Percentiles rank a stretch among this genome's conserved stretches.
Evolutionary conservation across 78 protist species (phyloP).

Genomic region (Bigelowiella natans): DNA sequence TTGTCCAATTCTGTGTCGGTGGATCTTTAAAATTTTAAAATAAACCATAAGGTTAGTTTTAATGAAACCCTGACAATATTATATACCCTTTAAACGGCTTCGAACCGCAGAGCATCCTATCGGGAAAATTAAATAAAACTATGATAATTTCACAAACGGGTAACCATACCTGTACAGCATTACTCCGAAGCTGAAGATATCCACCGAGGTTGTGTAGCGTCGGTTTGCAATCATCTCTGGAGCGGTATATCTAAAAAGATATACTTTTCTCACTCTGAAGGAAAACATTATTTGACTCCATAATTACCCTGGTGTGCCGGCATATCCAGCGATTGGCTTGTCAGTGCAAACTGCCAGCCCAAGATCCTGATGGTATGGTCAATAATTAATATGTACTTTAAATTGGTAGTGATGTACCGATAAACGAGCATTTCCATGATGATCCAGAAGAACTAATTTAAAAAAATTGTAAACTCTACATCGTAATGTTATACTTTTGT

Average conservation of each 20-base stretch:
- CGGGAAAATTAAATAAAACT: no score
- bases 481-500: no score
- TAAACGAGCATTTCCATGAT: background rate
- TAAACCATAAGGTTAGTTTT: no score
- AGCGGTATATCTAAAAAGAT: slow-evolving; percentile 2
- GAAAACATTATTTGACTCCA: no score
- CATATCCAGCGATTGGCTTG: background rate
- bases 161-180: slow-evolving; percentile 7
- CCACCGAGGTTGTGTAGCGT: background rate
- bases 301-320: slow-evolving; percentile 12
- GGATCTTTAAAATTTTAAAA: background rate
- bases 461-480: no score
- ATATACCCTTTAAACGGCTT: slow-evolving; percentile 4
- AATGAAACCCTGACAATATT: background rate
- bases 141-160: no score
- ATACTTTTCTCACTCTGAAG: no score
- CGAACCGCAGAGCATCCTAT: slow-evolving; percentile 2
- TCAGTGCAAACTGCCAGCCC: slow-evolving; percentile 7
- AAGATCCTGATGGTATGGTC: no score
- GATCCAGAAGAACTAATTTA: slow-evolving; percentile 6
- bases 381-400: no score
- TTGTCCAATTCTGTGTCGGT: background rate
- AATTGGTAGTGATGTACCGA: no score
- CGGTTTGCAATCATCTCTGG: slow-evolving; percentile 1
- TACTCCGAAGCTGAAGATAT: slow-evolving; percentile 9